Percentiles rank a stretch among this genome's conserved stretches.
phyloP scores from a whole-genome alignment of 2,329 filamentous ascomycete genomes.

The Penicillium sp. region DNA sequence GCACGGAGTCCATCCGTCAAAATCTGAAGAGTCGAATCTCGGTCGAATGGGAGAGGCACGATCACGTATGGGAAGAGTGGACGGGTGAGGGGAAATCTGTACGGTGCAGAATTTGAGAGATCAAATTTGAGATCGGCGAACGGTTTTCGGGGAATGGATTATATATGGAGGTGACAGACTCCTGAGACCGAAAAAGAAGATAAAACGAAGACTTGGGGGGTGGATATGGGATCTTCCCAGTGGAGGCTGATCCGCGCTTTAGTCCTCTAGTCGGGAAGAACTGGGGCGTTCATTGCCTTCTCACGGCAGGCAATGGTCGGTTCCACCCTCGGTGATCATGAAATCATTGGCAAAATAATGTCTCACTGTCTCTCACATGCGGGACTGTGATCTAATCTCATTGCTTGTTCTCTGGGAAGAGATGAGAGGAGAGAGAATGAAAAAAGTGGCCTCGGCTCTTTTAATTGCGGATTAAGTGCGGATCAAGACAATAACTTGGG shows the following conservation, averaged over 20 bases:
- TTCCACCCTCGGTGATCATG: conserved; percentile 4
- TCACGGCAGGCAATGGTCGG: conserved; percentile 2
- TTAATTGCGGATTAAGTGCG: not conserved
- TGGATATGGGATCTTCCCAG: conserved; percentile 21
- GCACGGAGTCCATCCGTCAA: conserved; percentile 17
- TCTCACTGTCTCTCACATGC: not conserved
- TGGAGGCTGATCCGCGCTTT: conserved; percentile 26
- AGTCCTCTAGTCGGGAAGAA: conserved; percentile 8
- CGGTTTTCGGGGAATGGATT: not conserved
- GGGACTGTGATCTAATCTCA: not conserved
- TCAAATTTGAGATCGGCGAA: not conserved
- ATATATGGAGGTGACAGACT: not conserved
- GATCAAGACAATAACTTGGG: not conserved
- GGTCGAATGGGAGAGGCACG: not conserved
- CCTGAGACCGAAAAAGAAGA: conserved; percentile 4
- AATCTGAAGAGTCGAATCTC: not conserved
- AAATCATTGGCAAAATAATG: not conserved
- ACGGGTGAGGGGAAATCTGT: not conserved
- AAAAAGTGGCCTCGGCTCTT: not conserved
- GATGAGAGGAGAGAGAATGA: not conserved
- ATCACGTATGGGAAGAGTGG: not conserved
- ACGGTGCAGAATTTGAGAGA: not conserved
- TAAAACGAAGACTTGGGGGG: conserved; percentile 8
- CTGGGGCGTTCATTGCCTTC: conserved; percentile 2
- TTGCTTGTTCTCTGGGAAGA: not conserved